Percentiles rank a stretch among this genome's conserved stretches.
These are phyloP conservation scores for Nidularia pulvinata DNA, from an alignment of 768 basidiomycete species.

Conservation along the genomic window DNA sequence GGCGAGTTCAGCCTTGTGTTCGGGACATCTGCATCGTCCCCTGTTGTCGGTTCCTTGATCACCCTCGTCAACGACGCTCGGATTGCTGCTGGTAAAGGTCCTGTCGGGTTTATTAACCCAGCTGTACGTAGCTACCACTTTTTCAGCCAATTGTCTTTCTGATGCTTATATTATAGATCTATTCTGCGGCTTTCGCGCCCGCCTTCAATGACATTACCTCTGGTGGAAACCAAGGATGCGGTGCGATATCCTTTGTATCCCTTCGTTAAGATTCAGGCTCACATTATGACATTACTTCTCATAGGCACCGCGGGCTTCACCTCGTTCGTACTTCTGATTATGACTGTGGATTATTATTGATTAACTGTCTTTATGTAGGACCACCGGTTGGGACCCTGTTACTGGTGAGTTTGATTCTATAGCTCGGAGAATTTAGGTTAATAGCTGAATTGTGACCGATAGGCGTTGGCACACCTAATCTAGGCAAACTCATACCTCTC, in stretches of 20 bases:
- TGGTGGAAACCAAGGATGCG: slow-evolving; percentile 40
- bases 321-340: slow-evolving; percentile 28
- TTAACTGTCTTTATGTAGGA: slow-evolving; percentile 12
- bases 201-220: slow-evolving; percentile 40
- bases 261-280: too few relatives aligned
- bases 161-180: slow-evolving; percentile 24
- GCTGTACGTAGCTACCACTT: slow-evolving; percentile 17
- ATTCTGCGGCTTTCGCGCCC: slow-evolving; percentile 24
- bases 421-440: background rate
- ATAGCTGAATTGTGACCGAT: background rate
- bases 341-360: slow-evolving; percentile 22
- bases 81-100: slow-evolving; percentile 32
- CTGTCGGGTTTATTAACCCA: slow-evolving; percentile 53
- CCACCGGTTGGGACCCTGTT: slow-evolving; percentile 40
- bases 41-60: slow-evolving; percentile 48
- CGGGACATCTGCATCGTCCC: slow-evolving; percentile 50
- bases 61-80: slow-evolving; percentile 55
- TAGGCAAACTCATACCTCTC: slow-evolving; percentile 1
- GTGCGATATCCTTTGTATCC: slow-evolving; percentile 9
- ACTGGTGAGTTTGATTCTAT: slow-evolving; percentile 19
- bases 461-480: slow-evolving; percentile 38
- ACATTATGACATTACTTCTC: background rate
- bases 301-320: slow-evolving; percentile 30
- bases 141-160: background rate
- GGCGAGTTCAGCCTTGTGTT: slow-evolving; percentile 37